A percentile compares a stretch with the other conserved stretches of the same genome.
These are phyloP conservation scores for Pythium sp. DNA, from an alignment of 352 stramenopile genomes.

Conservation along the genomic window DNA sequence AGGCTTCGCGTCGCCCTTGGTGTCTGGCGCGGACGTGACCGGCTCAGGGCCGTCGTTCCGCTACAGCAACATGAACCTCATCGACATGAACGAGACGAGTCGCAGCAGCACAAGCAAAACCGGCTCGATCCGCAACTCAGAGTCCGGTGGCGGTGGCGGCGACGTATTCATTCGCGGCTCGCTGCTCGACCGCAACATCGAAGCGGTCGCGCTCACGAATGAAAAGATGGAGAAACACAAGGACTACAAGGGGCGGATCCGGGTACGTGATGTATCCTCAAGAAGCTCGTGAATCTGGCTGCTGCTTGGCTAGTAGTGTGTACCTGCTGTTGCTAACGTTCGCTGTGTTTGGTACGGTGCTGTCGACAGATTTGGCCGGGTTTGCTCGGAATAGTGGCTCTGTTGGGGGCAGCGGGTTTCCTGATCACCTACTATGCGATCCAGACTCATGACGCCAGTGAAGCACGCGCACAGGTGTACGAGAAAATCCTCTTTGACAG, in stretches of 20 bases:
- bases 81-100: conserved; percentile 5
- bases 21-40: neutral
- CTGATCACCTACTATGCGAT: conserved; percentile 26
- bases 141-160: neutral
- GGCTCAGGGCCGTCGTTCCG: conserved; percentile 13
- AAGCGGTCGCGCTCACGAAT: conserved; percentile 13
- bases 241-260: conserved; percentile 27
- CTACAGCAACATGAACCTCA: conserved; percentile 19
- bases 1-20: neutral
- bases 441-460: conserved; percentile 16
- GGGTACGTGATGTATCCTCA: conserved; percentile 8
- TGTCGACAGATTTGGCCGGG: conserved; percentile 32
- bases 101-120: conserved; percentile 2
- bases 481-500: conserved; percentile 21
- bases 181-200: conserved; percentile 21
- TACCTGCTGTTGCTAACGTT: neutral
- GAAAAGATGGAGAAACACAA: conserved; percentile 6
- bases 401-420: conserved; percentile 14
- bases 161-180: conserved; percentile 26
- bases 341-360: neutral
- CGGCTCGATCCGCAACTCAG: conserved; percentile 5
- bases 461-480: conserved; percentile 14
- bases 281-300: neutral
- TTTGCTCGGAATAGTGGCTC: conserved; percentile 19
- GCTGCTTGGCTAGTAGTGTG: neutral